Evolutionary conservation across 1,284 basidiomycete genomes (phyloP).

Genomic region (Cryptococcus jaspeensis): DNA sequence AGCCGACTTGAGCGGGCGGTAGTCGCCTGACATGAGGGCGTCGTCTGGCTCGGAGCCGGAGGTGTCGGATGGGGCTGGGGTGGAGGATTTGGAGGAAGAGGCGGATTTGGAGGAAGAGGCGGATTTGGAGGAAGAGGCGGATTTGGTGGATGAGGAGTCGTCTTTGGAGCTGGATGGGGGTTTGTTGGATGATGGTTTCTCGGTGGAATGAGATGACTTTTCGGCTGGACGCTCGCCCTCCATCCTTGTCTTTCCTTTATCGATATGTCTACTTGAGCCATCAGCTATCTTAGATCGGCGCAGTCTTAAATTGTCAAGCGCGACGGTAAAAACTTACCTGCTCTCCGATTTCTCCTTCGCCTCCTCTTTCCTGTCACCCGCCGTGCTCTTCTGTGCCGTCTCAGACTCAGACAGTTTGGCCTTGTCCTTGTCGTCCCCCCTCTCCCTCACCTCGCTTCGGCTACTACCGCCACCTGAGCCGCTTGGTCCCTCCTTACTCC

Average conservation of each 20-base stretch:
- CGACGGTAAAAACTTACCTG: neutral
- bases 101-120: neutral
- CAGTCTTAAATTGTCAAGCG: neutral
- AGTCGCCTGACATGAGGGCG: conserved; percentile 38
- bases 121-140: neutral
- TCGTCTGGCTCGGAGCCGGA: neutral
- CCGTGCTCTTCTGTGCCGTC: neutral
- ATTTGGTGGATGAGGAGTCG: neutral
- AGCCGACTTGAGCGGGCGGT: conserved; percentile 31
- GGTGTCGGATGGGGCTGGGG: neutral
- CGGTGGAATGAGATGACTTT: neutral
- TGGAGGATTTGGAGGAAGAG: neutral
- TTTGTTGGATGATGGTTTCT: neutral
- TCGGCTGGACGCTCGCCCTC: conserved; percentile 15
- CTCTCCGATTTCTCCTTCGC: neutral
- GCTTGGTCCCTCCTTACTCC: too few relatives aligned
- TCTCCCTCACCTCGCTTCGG: too few relatives aligned
- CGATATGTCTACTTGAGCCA: neutral
- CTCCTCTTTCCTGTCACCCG: neutral
- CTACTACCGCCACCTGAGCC: too few relatives aligned
- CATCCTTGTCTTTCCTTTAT: conserved; percentile 21
- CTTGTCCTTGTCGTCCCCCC: too few relatives aligned
- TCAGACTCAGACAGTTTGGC: conserved; percentile 1
- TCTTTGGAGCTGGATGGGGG: neutral
- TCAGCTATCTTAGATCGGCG: neutral